Conservation (phyloP, 148 eudicot genomes). For the Chenopodium berlandieri region DNA sequence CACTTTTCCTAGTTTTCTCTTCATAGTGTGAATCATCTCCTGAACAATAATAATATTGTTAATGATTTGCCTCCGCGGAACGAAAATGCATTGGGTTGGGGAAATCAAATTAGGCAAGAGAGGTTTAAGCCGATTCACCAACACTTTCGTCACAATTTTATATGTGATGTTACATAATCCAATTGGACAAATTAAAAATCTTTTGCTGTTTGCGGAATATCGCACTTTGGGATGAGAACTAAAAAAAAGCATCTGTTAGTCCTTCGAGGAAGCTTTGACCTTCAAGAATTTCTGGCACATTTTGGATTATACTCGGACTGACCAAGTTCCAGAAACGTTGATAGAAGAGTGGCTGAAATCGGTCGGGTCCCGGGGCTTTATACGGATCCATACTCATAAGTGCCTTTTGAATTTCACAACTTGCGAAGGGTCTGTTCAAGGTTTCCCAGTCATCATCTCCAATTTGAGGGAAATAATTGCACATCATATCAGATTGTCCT, state of each 20-base stretch:
- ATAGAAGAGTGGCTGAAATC: too few species aligned
- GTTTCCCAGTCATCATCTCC: too few species aligned
- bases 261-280: background rate
- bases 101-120: background rate
- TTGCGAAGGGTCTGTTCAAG: too few species aligned
- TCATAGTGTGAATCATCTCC: background rate
- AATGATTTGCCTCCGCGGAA: background rate
- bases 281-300: background rate
- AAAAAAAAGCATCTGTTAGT: background rate
- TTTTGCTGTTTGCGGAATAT: background rate
- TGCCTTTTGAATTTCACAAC: too few species aligned
- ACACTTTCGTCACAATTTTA: background rate
- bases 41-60: background rate
- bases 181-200: background rate
- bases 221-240: background rate
- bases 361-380: too few species aligned
- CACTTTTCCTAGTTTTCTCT: background rate
- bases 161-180: background rate
- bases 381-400: too few species aligned
- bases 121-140: background rate
- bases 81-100: background rate
- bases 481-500: too few species aligned
- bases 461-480: too few species aligned
- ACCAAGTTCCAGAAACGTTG: background rate
- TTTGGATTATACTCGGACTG: accelerated